Conservation (phyloP, 495 filamentous ascomycete genomes). For the Penicillium desertorum region DNA sequence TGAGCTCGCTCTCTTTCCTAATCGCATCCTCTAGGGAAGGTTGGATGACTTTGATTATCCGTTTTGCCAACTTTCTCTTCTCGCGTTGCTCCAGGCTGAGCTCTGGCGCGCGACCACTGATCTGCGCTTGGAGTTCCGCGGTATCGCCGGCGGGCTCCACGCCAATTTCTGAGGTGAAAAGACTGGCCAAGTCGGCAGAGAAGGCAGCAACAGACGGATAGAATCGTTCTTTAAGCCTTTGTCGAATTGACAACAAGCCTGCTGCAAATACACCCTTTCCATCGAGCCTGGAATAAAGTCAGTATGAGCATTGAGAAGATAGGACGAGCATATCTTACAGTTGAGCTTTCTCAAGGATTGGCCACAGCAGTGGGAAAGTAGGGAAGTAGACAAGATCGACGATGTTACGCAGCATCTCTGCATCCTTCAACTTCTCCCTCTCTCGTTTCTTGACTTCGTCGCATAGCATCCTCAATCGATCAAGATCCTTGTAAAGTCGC, state of each 20-base stretch:
- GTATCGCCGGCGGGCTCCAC: conserved; percentile 53
- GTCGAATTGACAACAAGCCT: conserved; percentile 61
- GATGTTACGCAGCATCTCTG: conserved; percentile 69
- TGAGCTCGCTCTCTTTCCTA: conserved; percentile 76
- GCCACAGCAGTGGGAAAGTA: conserved; percentile 71
- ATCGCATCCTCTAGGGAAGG: conserved; percentile 72
- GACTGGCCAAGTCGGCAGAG: conserved; percentile 65
- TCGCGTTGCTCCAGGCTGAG: conserved; percentile 65
- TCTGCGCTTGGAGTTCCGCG: conserved; percentile 52
- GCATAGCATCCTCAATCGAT: conserved; percentile 66
- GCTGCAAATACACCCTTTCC: conserved; percentile 66
- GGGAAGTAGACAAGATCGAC: conserved; percentile 91
- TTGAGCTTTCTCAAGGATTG: conserved; percentile 76
- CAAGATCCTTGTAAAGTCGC: conserved; percentile 70
- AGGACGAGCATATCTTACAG: conserved; percentile 51
- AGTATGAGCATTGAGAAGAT: conserved; percentile 25
- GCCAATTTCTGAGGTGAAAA: conserved; percentile 67
- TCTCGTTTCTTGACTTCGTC: conserved; percentile 71
- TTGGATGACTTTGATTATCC: conserved; percentile 79
- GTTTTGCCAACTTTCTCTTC: conserved; percentile 70
- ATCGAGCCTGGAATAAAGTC: conserved; percentile 62
- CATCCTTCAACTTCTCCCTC: conserved; percentile 68
- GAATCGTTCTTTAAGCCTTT: conserved; percentile 64
- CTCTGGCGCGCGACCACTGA: conserved; percentile 52
- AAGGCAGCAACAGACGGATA: conserved; percentile 77